Conservation (phyloP, 1,284 basidiomycete genomes). For the Rhodotorula sp. region DNA sequence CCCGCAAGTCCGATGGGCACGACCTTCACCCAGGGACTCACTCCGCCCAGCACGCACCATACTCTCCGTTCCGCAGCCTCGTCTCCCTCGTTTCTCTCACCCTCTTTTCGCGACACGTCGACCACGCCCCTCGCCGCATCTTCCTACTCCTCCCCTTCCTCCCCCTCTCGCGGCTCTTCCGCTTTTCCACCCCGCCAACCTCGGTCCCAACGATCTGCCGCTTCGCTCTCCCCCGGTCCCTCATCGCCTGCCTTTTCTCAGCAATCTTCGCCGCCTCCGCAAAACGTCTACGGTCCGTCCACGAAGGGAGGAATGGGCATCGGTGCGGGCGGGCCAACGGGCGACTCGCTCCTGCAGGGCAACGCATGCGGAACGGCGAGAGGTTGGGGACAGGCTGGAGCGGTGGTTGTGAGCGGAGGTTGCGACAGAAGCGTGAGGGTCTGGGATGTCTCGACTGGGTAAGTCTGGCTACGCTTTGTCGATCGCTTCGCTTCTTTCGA, state of each 20-base stretch:
- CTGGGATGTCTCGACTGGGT: slow-evolving; percentile 87
- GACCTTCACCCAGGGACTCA: neutral
- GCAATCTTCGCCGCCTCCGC: neutral
- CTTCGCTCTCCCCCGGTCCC: slow-evolving; percentile 9
- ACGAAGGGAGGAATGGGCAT: slow-evolving; percentile 42
- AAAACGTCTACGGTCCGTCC: no score
- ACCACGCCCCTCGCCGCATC: slow-evolving; percentile 15
- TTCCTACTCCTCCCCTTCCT: slow-evolving; percentile 6
- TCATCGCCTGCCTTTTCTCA: neutral
- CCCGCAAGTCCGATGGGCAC: neutral
- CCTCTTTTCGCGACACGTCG: neutral
- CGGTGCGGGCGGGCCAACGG: slow-evolving; percentile 46
- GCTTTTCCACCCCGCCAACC: neutral
- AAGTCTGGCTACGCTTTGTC: slow-evolving; percentile 42
- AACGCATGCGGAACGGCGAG: slow-evolving; percentile 61
- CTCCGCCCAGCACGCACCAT: neutral
- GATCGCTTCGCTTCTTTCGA: neutral
- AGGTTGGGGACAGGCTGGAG: slow-evolving; percentile 64
- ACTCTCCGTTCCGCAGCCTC: neutral
- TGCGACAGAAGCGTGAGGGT: slow-evolving; percentile 86
- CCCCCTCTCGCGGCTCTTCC: neutral
- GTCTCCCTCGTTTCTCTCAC: neutral
- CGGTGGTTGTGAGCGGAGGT: slow-evolving; percentile 84
- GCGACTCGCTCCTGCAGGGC: slow-evolving; percentile 42
- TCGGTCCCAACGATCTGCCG: neutral